phyloP scores from a whole-genome alignment of 2,329 filamentous ascomycete genomes.

The Aspergillus pseudotamarii region DNA sequence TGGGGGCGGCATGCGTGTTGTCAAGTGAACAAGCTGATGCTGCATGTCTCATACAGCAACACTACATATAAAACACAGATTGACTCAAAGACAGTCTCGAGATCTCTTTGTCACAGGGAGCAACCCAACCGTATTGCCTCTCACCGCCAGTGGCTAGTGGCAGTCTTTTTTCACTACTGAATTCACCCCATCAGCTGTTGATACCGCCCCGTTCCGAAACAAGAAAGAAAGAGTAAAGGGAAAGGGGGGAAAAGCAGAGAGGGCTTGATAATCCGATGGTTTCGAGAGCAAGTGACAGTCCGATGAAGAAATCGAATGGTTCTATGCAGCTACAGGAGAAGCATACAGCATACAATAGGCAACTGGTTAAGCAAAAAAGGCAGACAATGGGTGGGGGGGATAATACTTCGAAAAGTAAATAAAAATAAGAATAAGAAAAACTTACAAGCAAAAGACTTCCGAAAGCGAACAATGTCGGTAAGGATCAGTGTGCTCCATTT shows the following conservation, averaged over 20 bases:
- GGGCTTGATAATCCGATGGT: neutral
- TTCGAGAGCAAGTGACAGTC: neutral
- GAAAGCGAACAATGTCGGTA: slow-evolving; percentile 15
- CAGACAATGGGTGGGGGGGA: neutral
- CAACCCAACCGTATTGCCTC: neutral
- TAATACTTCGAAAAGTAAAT: neutral
- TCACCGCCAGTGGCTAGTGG: slow-evolving; percentile 1
- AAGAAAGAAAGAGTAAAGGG: neutral
- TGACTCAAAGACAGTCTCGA: neutral
- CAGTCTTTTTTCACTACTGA: neutral
- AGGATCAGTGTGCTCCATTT: slow-evolving; percentile 17
- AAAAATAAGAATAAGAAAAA: no score
- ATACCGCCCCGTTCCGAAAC: neutral
- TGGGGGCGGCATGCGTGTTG: neutral
- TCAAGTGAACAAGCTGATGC: neutral
- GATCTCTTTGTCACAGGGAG: neutral
- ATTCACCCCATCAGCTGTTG: neutral
- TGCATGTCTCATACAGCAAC: slow-evolving; percentile 2
- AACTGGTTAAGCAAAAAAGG: neutral
- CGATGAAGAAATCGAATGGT: neutral
- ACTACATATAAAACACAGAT: neutral
- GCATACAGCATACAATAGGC: neutral
- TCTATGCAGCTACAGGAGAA: neutral
- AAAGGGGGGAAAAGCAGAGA: neutral
- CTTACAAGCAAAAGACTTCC: slow-evolving; percentile 9